A percentile compares a stretch with the other conserved stretches of the same genome.
phyloP scores from a whole-genome alignment of 805 yeast species.

The Teunomyces pallodes region DNA sequence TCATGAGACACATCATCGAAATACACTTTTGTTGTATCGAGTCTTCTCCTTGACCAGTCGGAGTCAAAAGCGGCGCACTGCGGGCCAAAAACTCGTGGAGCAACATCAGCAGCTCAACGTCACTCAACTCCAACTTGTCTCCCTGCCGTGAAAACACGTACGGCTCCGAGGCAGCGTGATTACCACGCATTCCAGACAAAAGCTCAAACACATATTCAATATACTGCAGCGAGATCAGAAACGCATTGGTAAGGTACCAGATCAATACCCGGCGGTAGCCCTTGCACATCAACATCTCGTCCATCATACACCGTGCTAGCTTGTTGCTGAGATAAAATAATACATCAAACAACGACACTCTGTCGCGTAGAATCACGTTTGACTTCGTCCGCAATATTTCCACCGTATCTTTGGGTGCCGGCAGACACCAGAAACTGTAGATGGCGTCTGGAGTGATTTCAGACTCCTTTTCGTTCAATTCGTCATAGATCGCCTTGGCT shows the following conservation, averaged over 20 bases:
- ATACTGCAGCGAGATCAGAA: constrained; percentile 52
- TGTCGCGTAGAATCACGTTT: constrained; percentile 28
- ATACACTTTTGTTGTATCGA: constrained; percentile 43
- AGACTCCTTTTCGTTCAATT: constrained; percentile 14
- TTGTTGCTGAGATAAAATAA: constrained; percentile 51
- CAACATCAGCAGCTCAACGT: constrained; percentile 62
- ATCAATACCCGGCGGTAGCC: constrained; percentile 63
- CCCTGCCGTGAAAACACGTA: constrained; percentile 59
- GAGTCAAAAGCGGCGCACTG: constrained; percentile 31
- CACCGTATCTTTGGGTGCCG: constrained; percentile 26
- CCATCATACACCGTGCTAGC: constrained; percentile 55
- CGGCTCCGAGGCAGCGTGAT: constrained; percentile 16
- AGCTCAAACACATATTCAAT: constrained; percentile 66
- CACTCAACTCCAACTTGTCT: constrained; percentile 44
- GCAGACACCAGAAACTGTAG: constrained; percentile 43
- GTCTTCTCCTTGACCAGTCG: constrained; percentile 31
- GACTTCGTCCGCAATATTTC: constrained; percentile 23
- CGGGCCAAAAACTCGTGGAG: constrained; percentile 69
- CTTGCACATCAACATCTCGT: constrained; percentile 67
- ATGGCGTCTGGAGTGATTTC: constrained; percentile 49
- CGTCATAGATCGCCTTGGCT: constrained; percentile 51
- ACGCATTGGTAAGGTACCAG: constrained; percentile 62
- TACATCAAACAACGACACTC: constrained; percentile 47
- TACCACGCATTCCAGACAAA: constrained; percentile 56
- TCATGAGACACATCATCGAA: constrained; percentile 60